phyloP scores from a whole-genome alignment of 495 filamentous ascomycete species.

The Cryomyces antarcticus region DNA sequence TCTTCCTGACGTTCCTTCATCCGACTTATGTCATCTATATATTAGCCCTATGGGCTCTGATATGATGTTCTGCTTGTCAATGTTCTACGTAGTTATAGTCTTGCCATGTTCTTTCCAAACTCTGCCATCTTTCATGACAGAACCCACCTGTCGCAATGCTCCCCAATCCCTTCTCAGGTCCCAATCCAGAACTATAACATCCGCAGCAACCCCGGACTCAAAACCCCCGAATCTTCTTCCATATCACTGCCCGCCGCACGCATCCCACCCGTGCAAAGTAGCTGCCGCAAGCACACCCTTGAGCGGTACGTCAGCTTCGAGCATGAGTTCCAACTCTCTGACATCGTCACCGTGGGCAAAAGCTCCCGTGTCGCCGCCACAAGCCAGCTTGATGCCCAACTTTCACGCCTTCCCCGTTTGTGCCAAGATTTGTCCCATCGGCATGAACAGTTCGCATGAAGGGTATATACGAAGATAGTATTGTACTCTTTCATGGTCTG shows the following conservation, averaged over 20 bases:
- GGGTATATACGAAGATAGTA: conserved; percentile 28
- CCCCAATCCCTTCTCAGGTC: no score
- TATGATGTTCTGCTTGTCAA: no score
- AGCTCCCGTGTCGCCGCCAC: conserved; percentile 30
- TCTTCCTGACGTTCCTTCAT: no score
- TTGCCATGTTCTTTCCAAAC: no score
- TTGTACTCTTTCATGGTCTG: no score
- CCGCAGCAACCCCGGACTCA: no score
- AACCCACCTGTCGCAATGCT: no score
- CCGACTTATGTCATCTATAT: conserved; percentile 11
- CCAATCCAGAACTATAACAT: no score
- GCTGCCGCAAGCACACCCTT: conserved; percentile 25
- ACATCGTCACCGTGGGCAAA: conserved; percentile 30
- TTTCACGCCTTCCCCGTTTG: conserved; percentile 20
- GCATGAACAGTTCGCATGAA: conserved; percentile 17
- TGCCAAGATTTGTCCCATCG: conserved; percentile 5
- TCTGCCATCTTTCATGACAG: no score
- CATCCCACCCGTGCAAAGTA: conserved; percentile 29
- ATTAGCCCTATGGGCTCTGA: no score
- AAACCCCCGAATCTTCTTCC: conserved; percentile 26
- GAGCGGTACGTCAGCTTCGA: conserved; percentile 27
- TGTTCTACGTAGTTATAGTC: no score
- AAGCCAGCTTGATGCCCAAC: conserved; percentile 23
- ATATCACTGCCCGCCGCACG: conserved; percentile 27
- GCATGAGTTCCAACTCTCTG: conserved; percentile 29